Evolutionary conservation across 2,329 filamentous ascomycete genomes (phyloP), one percentile per base, ranked within the genome.

Genomic region (Metarhizium album): DNA sequence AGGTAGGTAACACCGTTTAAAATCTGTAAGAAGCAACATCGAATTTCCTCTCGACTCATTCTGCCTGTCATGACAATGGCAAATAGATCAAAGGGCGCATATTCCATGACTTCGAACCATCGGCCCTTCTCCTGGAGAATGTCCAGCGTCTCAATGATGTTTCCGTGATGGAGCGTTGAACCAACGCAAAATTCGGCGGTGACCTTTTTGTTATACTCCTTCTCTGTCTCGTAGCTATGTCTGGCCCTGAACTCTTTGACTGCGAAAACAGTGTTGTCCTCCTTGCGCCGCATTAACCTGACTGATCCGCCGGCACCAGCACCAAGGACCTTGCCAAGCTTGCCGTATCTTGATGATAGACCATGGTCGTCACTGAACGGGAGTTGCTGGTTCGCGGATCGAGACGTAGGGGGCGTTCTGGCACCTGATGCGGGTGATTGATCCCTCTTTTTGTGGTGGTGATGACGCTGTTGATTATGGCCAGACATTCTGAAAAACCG

Each of bases 61-160:
- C 90, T 95, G 35, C 93, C 93, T 0, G 93, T 97, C 93, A 98
- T 98, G 58, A 98, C 93, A 57, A 94, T 95, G 13, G 93, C 93
- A 65, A 98, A 98, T 29, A 98, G 77, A 66, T 98, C 93, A 62
- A 77, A 98, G 0, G 93, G 93, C 11, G 90, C 93, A 63, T 95
- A 98, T 64, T 98, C 93, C 93, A 98, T 98, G 42, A 98, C 93
- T 63, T 97, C 91, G 62, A 90, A 98, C 89, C 93, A 98, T 57
- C 86, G 90, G 47, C 82, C 83, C 67, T 91, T 93, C 69, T 98
- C 93, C 58, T 94, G 87, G 11, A 98, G 82, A 55, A 98, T 95
- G 67, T 98, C 93, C 57, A 98, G 78, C 1, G 93, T 97, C 67
- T 98, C 93, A 60, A 98, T 97, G 59, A 98, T 90, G 65, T 98